phyloP scores from a whole-genome alignment of 2,329 filamentous ascomycete genomes.

The Cytospora chrysosperma region DNA sequence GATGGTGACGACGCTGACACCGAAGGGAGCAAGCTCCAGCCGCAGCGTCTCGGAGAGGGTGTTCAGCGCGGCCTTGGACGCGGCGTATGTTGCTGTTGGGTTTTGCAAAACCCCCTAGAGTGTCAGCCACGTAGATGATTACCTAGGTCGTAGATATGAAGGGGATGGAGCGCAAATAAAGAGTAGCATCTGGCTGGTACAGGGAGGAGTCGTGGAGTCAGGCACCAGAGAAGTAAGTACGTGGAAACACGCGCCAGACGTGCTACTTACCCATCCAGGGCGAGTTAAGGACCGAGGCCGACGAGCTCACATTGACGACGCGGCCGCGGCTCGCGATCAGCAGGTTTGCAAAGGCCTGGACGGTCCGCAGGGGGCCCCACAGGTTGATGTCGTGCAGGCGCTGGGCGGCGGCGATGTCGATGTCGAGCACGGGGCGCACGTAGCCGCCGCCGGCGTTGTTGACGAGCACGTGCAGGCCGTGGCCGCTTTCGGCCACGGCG shows the following conservation, averaged over 20 bases:
- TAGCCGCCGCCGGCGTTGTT: slow-evolving; percentile 13
- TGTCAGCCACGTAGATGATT: neutral
- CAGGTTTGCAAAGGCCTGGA: slow-evolving; percentile 1
- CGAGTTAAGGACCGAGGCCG: neutral
- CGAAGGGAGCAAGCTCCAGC: slow-evolving; percentile 31
- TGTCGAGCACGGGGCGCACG: slow-evolving; percentile 27
- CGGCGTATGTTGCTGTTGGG: slow-evolving; percentile 4
- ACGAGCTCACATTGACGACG: neutral
- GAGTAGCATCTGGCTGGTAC: neutral
- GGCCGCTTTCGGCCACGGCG: neutral
- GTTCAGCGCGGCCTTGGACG: slow-evolving; percentile 25
- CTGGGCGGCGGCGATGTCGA: slow-evolving; percentile 29
- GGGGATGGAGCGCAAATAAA: neutral
- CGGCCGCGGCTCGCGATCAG: neutral
- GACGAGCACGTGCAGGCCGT: slow-evolving; percentile 11
- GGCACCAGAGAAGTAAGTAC: no score
- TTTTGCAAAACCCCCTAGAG: neutral
- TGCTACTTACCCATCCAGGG: neutral
- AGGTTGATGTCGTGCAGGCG: slow-evolving; percentile 34
- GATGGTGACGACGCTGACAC: slow-evolving; percentile 27
- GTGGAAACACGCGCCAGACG: neutral
- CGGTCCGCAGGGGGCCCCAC: slow-evolving; percentile 29
- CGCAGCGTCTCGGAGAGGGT: slow-evolving; percentile 30
- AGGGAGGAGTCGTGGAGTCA: no score
- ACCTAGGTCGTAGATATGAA: neutral